phyloP scores from a whole-genome alignment of 139 green algal genomes.

The Tetradesmus lagerheimii region DNA sequence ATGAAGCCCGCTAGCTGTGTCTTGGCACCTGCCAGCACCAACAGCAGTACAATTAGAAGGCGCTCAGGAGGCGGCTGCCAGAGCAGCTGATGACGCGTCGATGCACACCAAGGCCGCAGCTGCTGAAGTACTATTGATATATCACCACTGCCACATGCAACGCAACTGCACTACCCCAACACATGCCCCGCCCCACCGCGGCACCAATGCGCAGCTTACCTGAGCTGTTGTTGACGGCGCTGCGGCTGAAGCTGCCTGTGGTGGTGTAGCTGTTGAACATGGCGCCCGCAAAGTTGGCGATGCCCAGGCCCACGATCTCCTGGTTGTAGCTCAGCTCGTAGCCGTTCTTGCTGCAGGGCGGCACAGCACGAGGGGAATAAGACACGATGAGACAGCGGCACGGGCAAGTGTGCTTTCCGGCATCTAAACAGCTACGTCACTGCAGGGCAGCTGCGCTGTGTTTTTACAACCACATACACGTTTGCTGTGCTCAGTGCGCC shows the following conservation, averaged over 20 bases:
- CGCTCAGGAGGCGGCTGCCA: not conserved
- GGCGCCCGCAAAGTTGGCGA: slow-evolving; percentile 85
- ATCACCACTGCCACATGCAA: no score
- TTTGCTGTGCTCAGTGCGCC: no score
- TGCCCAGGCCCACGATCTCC: slow-evolving; percentile 84
- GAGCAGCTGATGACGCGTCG: no score
- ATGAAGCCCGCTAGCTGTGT: slow-evolving; percentile 62
- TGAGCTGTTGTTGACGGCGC: slow-evolving; percentile 58
- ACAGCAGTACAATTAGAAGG: not conserved
- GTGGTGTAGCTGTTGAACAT: slow-evolving; percentile 88
- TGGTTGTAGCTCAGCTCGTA: slow-evolving; percentile 82
- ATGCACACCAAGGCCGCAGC: no score
- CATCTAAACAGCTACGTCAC: no score
- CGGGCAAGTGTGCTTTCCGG: no score
- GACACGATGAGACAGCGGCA: no score
- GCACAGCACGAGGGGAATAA: not conserved
- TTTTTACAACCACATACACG: no score
- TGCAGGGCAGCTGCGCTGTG: no score
- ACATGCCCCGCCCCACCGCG: no score
- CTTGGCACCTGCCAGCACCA: slow-evolving; percentile 63
- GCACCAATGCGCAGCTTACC: slow-evolving; percentile 38
- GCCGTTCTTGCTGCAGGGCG: slow-evolving; percentile 63
- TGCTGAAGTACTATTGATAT: no score
- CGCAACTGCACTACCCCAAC: no score
- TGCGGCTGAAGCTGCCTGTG: slow-evolving; percentile 79